A percentile compares a stretch with the other conserved stretches of the same genome.
Conservation (phyloP, 805 yeast genomes). For the Sugiyamaella qingdaonensis region DNA sequence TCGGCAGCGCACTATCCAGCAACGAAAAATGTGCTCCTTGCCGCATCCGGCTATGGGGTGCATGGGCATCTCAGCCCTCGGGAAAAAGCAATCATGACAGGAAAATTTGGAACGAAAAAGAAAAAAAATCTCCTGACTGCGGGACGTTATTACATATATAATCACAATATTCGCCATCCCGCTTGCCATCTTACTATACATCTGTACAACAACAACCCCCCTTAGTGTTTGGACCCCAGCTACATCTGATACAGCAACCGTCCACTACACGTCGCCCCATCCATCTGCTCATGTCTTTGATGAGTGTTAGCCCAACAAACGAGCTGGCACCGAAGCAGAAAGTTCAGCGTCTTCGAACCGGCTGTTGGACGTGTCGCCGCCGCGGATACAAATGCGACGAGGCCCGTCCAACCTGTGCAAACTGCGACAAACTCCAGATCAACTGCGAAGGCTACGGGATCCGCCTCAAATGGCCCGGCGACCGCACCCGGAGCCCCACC, state of each 20-base stretch:
- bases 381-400: conserved; percentile 27
- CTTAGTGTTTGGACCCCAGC: neutral
- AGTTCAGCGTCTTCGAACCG: conserved; percentile 22
- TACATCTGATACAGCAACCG: neutral
- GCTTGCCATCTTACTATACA: neutral
- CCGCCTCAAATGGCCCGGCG: conserved; percentile 25
- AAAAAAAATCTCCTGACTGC: neutral
- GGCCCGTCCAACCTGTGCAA: conserved; percentile 23
- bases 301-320: conserved; percentile 1
- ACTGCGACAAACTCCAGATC: conserved; percentile 19
- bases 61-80: conserved; percentile 2
- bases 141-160: neutral
- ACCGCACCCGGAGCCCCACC: conserved; percentile 14
- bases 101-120: neutral
- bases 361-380: conserved; percentile 27
- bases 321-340: conserved; percentile 15
- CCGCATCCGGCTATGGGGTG: conserved; percentile 3
- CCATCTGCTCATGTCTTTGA: neutral
- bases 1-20: neutral
- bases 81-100: neutral
- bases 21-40: neutral
- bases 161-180: neutral
- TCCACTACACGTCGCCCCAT: too few species aligned
- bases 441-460: conserved; percentile 26
- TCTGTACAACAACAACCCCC: neutral